phyloP scores from a whole-genome alignment of 1,139 yeast species.

The Protomyces macrosporus region DNA sequence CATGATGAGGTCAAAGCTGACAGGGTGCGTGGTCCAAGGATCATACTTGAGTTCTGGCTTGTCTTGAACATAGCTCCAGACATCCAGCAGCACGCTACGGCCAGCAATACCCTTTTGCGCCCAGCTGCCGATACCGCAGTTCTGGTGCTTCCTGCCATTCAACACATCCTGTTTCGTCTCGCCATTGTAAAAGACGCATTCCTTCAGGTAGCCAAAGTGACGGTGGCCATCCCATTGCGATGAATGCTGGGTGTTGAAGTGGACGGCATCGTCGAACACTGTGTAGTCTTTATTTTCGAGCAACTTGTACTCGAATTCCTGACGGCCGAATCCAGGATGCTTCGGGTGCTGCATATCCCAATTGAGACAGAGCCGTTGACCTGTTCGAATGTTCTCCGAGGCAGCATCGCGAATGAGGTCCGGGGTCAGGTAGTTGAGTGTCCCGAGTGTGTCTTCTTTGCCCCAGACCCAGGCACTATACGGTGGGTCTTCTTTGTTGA shows the following conservation, averaged over 20 bases:
- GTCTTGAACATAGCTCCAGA: conserved; percentile 36
- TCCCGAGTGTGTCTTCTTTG: conserved; percentile 26
- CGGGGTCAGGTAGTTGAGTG: conserved; percentile 26
- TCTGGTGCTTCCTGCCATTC: conserved; percentile 34
- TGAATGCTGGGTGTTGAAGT: conserved; percentile 37
- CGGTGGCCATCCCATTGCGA: conserved; percentile 41
- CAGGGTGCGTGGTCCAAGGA: conserved; percentile 34
- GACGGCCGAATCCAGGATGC: conserved; percentile 8
- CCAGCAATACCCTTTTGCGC: conserved; percentile 38
- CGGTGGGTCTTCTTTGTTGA: conserved; percentile 25
- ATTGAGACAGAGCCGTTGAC: conserved; percentile 25
- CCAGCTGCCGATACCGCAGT: conserved; percentile 34
- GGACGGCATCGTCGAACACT: conserved; percentile 35
- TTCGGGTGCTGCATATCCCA: conserved; percentile 11
- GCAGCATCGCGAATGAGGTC: conserved; percentile 14
- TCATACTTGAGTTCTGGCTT: conserved; percentile 33
- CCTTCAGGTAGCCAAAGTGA: conserved; percentile 34
- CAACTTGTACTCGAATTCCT: conserved; percentile 2
- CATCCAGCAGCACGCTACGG: conserved; percentile 38
- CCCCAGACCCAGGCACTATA: conserved; percentile 28
- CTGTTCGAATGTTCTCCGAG: conserved; percentile 2
- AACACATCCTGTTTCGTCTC: conserved; percentile 34
- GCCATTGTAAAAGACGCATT: conserved; percentile 34
- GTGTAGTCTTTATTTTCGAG: not conserved
- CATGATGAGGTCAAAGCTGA: conserved; percentile 34